Percentiles rank a stretch among this genome's conserved stretches.
Evolutionary conservation across 768 basidiomycete genomes (phyloP).

Genomic region (Suillus sp.): DNA sequence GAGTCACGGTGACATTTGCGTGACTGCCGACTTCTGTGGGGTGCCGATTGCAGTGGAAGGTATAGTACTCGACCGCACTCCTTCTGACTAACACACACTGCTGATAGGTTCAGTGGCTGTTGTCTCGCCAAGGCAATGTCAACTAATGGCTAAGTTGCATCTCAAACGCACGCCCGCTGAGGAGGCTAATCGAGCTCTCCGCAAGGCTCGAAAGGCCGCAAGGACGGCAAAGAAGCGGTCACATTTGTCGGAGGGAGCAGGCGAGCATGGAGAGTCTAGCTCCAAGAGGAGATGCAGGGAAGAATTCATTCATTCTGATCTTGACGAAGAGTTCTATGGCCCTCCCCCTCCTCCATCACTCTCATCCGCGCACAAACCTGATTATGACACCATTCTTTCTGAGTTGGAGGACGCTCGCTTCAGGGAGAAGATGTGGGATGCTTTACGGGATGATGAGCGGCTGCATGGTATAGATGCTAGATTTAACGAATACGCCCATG

Average conservation of each 20-base stretch:
- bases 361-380: conserved; percentile 35
- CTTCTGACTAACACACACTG: not conserved
- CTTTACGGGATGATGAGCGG: conserved; percentile 72
- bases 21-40: too few species aligned
- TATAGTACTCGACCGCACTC: too few species aligned
- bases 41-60: too few species aligned
- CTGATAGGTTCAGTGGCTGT: conserved; percentile 1
- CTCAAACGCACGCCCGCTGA: conserved; percentile 69
- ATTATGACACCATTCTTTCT: conserved; percentile 51
- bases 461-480: conserved; percentile 62
- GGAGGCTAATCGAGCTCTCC: conserved; percentile 44
- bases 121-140: not conserved
- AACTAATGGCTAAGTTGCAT: conserved; percentile 49
- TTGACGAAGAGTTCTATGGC: conserved; percentile 25
- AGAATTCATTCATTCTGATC: not conserved
- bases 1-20: too few species aligned
- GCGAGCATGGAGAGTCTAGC: conserved; percentile 16
- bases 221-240: conserved; percentile 46
- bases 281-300: conserved; percentile 13
- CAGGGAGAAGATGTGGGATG: conserved; percentile 71
- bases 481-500: conserved; percentile 68
- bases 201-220: conserved; percentile 51
- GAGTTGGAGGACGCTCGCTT: conserved; percentile 68
- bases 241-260: conserved; percentile 19
- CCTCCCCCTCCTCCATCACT: conserved; percentile 28